Conservation (phyloP, 176 grass and related monocot genomes). For the Hordeum vulgare region DNA sequence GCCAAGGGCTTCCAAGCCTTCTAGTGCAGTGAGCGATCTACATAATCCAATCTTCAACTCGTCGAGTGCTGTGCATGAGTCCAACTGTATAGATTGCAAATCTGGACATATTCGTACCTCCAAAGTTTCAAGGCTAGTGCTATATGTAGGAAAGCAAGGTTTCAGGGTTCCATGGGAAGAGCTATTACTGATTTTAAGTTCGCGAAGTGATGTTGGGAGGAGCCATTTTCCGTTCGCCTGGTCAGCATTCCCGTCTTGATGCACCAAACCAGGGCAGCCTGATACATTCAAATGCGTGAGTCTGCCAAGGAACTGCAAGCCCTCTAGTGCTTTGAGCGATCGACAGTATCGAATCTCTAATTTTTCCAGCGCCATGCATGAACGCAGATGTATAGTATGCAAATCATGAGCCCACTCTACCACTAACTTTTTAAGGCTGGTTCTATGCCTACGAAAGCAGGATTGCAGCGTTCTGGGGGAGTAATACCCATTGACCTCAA, state of each 20-base stretch:
- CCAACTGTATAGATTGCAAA: not conserved
- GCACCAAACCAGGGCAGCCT: too few relatives aligned
- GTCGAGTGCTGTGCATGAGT: not conserved
- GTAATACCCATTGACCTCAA: too few relatives aligned
- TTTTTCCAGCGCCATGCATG: too few relatives aligned
- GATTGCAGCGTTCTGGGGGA: too few relatives aligned
- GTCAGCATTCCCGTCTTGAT: too few relatives aligned
- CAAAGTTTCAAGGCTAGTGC: not conserved
- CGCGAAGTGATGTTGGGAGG: not conserved
- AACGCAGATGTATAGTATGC: not conserved
- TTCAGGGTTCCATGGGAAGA: not conserved
- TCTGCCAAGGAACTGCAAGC: too few relatives aligned
- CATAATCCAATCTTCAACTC: too few relatives aligned
- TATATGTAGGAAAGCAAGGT: not conserved
- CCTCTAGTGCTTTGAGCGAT: too few relatives aligned
- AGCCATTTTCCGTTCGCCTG: too few relatives aligned
- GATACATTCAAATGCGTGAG: too few relatives aligned
- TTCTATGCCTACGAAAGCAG: too few relatives aligned
- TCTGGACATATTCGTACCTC: accelerated
- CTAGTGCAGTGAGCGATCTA: not conserved
- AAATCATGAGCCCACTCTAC: accelerated
- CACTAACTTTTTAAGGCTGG: not conserved
- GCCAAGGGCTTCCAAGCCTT: not conserved
- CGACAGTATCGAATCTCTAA: accelerated
- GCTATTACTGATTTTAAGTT: too few relatives aligned